These are phyloP conservation scores for Phytophthora ohioensis DNA, from an alignment of 352 stramenopile species.

Conservation along the genomic window DNA sequence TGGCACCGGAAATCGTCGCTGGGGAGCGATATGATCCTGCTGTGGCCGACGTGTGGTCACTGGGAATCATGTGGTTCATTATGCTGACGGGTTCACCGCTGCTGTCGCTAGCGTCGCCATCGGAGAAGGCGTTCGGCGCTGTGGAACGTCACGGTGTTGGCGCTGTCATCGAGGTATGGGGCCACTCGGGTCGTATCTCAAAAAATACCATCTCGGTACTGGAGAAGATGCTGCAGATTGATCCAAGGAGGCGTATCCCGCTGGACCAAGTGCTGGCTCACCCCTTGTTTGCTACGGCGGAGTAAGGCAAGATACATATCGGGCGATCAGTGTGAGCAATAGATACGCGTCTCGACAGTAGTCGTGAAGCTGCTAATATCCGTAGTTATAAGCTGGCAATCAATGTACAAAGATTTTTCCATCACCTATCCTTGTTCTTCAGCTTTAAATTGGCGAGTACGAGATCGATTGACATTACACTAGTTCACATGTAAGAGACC, in stretches of 20 bases:
- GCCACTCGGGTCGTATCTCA: conserved; percentile 22
- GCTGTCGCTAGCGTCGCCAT: conserved; percentile 41
- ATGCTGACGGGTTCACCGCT: conserved; percentile 68
- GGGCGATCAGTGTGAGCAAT: no score
- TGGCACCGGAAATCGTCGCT: conserved; percentile 66
- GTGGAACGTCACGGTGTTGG: conserved; percentile 32
- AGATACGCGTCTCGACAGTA: no score
- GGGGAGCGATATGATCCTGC: conserved; percentile 51
- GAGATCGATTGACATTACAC: conserved; percentile 1
- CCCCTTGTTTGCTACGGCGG: not conserved
- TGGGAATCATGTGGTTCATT: conserved; percentile 76
- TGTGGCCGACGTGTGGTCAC: conserved; percentile 70
- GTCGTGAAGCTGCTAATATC: no score
- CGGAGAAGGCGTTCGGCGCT: conserved; percentile 40
- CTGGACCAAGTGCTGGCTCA: conserved; percentile 27
- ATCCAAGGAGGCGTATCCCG: conserved; percentile 27
- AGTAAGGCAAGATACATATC: no score
- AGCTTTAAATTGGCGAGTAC: not conserved
- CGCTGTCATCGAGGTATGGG: conserved; percentile 47
- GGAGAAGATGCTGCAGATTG: conserved; percentile 44
- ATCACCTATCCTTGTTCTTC: not conserved
- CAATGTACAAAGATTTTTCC: not conserved
- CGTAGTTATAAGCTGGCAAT: not conserved
- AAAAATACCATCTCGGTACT: conserved; percentile 29
- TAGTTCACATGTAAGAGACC: conserved; percentile 15